These are phyloP conservation scores for Priceomyces fermenticarens DNA, from an alignment of 805 yeast species.

Conservation along the genomic window DNA sequence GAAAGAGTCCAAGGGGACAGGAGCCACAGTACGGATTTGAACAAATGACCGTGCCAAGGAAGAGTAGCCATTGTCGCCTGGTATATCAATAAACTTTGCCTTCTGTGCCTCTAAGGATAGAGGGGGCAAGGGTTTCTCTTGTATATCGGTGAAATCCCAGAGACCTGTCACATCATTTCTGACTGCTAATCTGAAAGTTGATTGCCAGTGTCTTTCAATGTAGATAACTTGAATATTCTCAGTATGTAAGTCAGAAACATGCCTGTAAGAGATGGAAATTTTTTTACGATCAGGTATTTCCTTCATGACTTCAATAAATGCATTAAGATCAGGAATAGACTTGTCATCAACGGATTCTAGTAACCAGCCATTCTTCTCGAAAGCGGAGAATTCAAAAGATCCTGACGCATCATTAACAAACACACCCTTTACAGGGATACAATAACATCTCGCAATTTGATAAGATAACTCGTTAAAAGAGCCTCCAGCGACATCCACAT, in stretches of 20 bases:
- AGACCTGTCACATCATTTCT: conserved; percentile 56
- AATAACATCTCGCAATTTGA: conserved; percentile 82
- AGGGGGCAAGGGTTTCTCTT: conserved; percentile 62
- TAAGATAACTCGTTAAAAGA: conserved; percentile 82
- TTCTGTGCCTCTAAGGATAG: conserved; percentile 49
- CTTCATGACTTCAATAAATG: conserved; percentile 76
- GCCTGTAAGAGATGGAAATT: conserved; percentile 70
- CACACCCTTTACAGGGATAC: conserved; percentile 83
- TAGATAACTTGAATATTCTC: conserved; percentile 63
- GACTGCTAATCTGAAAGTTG: conserved; percentile 64
- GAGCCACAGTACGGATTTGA: conserved; percentile 59
- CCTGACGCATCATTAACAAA: conserved; percentile 76
- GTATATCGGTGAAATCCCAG: conserved; percentile 53
- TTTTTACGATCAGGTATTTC: conserved; percentile 71
- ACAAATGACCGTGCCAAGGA: conserved; percentile 67
- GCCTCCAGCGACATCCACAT: conserved; percentile 82
- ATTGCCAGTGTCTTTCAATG: conserved; percentile 84
- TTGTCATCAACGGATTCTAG: conserved; percentile 73
- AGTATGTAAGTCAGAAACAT: conserved; percentile 76
- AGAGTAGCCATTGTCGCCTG: conserved; percentile 52
- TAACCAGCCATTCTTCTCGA: conserved; percentile 74
- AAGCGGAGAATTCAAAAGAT: conserved; percentile 59
- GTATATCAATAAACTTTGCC: conserved; percentile 70
- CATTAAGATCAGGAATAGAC: conserved; percentile 70
- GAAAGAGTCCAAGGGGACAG: conserved; percentile 74